Evolutionary conservation across 2,329 filamentous ascomycete genomes (phyloP), one percentile per base, ranked within the genome.

Genomic region (Emmonsia crescens): DNA sequence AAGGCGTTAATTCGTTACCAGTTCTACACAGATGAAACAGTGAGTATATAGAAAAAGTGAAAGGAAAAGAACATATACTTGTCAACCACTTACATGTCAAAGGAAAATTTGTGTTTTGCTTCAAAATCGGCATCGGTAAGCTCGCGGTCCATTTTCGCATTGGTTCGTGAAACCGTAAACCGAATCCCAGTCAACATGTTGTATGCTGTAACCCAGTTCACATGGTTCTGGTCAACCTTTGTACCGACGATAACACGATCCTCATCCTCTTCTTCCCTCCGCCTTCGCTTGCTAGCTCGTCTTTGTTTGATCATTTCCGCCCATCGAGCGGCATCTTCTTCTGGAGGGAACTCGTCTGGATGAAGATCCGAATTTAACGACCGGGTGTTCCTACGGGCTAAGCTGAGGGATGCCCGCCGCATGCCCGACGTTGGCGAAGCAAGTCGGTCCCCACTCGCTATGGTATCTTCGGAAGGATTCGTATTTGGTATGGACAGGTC

Each of bases 181-280:
- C 94, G 91, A 73, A 99, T 99, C 65, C 94, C 94, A 46, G 94
- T 99, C 78, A 99, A 83, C 94, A 99, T 99, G 76, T 99, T 99
- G 80, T 99, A 99, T 63, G 94, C 94, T 1, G 91, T 96, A 52
- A 96, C 91, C 87, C 89, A 99, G 75, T 97, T 97, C 67, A 91
- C 89, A 74, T 99, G 94, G 70, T 90, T 89, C 78, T 97, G 92
- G 73, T 99, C 94, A 59, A 99, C 94, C 78, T 96, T 97, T 62
- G 91, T 99, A 63, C 94, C 94, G 21, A 99, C 92, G 38, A 97
- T 83, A 10, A 99, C 93, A 33, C 83, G 77, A 64, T 92, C 85
- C 69, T 97, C 93, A 64, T 97, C 94, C 66, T 96, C 91, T 68
- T 96, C 88, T 65, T 96, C 92, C 70, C 86, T 88, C 68, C 87